Conservation (phyloP, 2,329 filamentous ascomycete genomes). For the Alternaria brassicicola region DNA sequence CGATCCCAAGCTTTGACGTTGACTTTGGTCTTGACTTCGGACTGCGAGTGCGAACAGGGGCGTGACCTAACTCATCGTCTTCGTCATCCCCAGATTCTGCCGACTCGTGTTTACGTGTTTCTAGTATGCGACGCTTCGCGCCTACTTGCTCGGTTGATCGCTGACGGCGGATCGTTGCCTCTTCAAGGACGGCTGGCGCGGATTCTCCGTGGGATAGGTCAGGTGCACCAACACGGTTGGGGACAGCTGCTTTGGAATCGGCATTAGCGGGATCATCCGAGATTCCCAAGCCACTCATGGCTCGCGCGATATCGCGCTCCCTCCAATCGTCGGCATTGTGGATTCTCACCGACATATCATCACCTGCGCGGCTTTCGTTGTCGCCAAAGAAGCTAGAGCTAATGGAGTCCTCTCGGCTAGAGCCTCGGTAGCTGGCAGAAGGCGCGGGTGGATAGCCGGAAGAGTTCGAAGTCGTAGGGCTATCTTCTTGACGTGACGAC, state of each 20-base stretch:
- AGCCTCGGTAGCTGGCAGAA: conserved; percentile 77
- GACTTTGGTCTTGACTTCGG: conserved; percentile 54
- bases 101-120: conserved; percentile 74
- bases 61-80: conserved; percentile 81
- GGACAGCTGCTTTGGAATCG: conserved; percentile 40
- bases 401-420: conserved; percentile 86
- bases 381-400: conserved; percentile 88
- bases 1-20: conserved; percentile 83
- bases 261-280: conserved; percentile 63
- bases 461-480: conserved; percentile 77
- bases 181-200: conserved; percentile 65
- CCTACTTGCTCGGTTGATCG: conserved; percentile 76
- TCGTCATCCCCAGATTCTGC: conserved; percentile 93
- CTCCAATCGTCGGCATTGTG: conserved; percentile 80
- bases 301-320: conserved; percentile 58
- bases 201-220: conserved; percentile 55
- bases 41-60: conserved; percentile 58
- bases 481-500: conserved; percentile 71
- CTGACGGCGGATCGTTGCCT: conserved; percentile 60
- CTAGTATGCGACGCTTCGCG: conserved; percentile 74
- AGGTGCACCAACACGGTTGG: conserved; percentile 44
- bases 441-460: conserved; percentile 75
- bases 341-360: conserved; percentile 78
- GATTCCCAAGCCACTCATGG: conserved; percentile 74
- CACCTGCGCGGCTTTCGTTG: conserved; percentile 73